phyloP scores from a whole-genome alignment of 2,329 filamentous ascomycete species.

The Aschersonia sp. region DNA sequence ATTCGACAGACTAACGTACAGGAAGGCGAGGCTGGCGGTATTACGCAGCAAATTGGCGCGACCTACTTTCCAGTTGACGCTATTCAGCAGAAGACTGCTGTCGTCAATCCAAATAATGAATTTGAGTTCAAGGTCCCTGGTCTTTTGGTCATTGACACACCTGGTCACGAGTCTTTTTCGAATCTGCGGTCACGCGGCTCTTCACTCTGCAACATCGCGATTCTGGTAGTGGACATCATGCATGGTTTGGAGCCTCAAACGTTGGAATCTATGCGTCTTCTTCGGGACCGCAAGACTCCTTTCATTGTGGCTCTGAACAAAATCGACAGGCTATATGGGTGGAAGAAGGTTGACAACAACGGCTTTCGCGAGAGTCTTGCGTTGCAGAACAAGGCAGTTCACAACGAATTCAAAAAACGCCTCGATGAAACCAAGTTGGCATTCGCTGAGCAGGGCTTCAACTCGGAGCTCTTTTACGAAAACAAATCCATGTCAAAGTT shows the following conservation, averaged over 20 bases:
- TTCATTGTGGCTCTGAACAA: constrained; percentile 99
- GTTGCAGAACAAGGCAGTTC: constrained; percentile 81
- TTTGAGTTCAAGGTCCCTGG: constrained; percentile 98
- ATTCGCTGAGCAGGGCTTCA: constrained; percentile 94
- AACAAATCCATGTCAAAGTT: constrained; percentile 94
- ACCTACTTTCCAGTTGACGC: constrained; percentile 97
- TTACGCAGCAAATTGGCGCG: constrained; percentile 98
- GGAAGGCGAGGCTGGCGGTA: constrained; percentile 97
- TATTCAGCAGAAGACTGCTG: constrained; percentile 78
- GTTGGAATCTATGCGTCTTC: constrained; percentile 87
- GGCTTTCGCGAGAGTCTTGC: constrained; percentile 87
- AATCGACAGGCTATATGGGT: constrained; percentile 97
- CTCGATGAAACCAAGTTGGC: constrained; percentile 84
- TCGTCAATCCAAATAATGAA: constrained; percentile 77
- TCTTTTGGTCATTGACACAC: constrained; percentile 92
- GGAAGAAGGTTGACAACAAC: constrained; percentile 98
- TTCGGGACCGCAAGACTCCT: constrained; percentile 86
- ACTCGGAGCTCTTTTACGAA: constrained; percentile 90
- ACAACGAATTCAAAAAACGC: constrained; percentile 86
- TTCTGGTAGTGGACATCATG: constrained; percentile 98
- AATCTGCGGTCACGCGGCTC: constrained; percentile 94
- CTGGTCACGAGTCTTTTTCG: constrained; percentile 99
- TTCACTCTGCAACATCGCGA: constrained; percentile 97
- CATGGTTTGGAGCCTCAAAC: constrained; percentile 97
- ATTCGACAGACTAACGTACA: constrained; percentile 97